A percentile compares a stretch with the other conserved stretches of the same genome.
phyloP scores from a whole-genome alignment of 2,329 filamentous ascomycete species.

The Penicillium sp. region DNA sequence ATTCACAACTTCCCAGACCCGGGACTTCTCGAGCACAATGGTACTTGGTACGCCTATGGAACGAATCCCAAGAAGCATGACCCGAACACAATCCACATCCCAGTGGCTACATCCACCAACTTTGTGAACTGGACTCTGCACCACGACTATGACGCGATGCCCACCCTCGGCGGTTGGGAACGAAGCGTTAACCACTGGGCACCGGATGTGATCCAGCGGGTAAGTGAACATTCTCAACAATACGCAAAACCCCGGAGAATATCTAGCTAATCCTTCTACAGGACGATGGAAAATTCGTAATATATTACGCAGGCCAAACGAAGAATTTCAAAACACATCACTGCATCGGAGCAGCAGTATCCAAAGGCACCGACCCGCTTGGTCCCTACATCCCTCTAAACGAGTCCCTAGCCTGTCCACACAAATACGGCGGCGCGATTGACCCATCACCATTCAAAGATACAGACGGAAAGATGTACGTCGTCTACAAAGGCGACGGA shows the following conservation, averaged over 20 bases:
- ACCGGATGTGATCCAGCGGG: slow-evolving; percentile 60
- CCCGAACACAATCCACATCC: slow-evolving; percentile 47
- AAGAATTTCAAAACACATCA: slow-evolving; percentile 48
- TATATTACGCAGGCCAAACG: slow-evolving; percentile 61
- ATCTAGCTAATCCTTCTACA: slow-evolving; percentile 8
- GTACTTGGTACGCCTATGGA: slow-evolving; percentile 41
- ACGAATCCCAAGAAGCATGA: slow-evolving; percentile 28
- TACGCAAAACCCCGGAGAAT: not conserved
- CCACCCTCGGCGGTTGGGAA: slow-evolving; percentile 56
- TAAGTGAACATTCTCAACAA: slow-evolving; percentile 21
- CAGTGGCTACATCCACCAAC: slow-evolving; percentile 55
- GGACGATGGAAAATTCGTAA: slow-evolving; percentile 55
- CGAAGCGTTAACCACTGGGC: slow-evolving; percentile 61
- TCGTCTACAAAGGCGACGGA: slow-evolving; percentile 68
- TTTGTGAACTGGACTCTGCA: slow-evolving; percentile 53
- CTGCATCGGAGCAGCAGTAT: slow-evolving; percentile 62
- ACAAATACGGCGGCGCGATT: slow-evolving; percentile 61
- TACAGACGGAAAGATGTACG: slow-evolving; percentile 56
- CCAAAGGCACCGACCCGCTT: slow-evolving; percentile 24
- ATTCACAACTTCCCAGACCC: slow-evolving; percentile 38
- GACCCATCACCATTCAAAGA: slow-evolving; percentile 66
- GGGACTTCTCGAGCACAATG: slow-evolving; percentile 34
- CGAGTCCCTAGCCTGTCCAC: slow-evolving; percentile 57
- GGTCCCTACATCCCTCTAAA: slow-evolving; percentile 54
- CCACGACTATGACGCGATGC: slow-evolving; percentile 56